A percentile compares a stretch with the other conserved stretches of the same genome.
These are phyloP conservation scores for Ceratobasidium sp. DNA, from an alignment of 1,284 basidiomycete genomes.

Conservation along the genomic window DNA sequence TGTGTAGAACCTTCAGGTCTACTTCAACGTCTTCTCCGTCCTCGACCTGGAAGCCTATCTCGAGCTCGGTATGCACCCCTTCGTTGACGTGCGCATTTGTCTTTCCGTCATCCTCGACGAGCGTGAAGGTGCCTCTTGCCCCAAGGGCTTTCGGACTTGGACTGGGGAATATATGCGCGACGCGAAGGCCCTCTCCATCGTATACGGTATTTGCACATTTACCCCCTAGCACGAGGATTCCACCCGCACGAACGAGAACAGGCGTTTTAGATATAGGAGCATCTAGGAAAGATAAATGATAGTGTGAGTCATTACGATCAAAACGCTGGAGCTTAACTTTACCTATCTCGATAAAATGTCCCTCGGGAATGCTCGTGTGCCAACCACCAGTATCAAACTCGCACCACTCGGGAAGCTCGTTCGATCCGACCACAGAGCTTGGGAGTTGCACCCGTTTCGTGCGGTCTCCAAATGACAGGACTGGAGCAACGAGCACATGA, in stretches of 20 bases:
- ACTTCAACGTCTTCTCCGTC: conserved; percentile 5
- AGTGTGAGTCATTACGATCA: neutral
- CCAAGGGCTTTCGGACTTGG: neutral
- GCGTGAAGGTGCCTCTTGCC: conserved; percentile 25
- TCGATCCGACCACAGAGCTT: conserved; percentile 17
- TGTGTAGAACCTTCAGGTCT: conserved; percentile 19
- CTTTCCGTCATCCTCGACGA: conserved; percentile 39
- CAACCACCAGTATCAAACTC: conserved; percentile 35
- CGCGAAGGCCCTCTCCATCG: conserved; percentile 19
- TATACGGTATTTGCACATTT: conserved; percentile 37
- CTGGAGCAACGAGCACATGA: conserved; percentile 35
- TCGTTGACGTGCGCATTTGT: conserved; percentile 33
- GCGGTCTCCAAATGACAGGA: conserved; percentile 24
- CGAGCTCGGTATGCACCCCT: conserved; percentile 23
- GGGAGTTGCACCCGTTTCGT: conserved; percentile 38
- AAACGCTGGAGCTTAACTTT: neutral
- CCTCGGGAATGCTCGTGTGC: conserved; percentile 28
- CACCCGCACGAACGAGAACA: conserved; percentile 32
- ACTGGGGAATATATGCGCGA: conserved; percentile 42
- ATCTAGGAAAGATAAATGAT: neutral
- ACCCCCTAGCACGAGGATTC: conserved; percentile 30
- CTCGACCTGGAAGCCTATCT: conserved; percentile 26
- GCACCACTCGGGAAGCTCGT: conserved; percentile 35
- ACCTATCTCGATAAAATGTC: conserved; percentile 21
- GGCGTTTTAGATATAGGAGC: conserved; percentile 25